Evolutionary conservation across 148 eudicot genomes (phyloP).

Genomic region (Silene conica): DNA sequence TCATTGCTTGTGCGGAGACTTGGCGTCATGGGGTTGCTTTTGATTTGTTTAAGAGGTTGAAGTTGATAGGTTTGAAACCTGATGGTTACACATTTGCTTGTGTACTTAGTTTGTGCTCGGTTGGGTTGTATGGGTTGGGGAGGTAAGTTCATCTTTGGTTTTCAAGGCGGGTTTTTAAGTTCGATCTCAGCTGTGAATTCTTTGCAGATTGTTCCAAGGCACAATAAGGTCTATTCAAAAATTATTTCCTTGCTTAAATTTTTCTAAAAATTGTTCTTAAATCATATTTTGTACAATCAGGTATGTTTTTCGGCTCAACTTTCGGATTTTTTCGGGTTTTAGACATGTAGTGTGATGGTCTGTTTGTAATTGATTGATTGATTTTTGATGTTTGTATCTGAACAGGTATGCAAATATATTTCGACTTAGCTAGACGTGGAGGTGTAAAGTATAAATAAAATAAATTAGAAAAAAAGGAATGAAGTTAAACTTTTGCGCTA

Average conservation of each 20-base stretch:
- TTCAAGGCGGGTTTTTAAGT: constrained; percentile 45
- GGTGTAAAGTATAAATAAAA: no score
- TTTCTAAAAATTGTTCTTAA: no score
- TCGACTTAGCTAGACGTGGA: background rate
- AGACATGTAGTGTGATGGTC: no score
- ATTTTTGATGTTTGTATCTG: no score
- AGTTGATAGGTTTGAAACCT: constrained; percentile 41
- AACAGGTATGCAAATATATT: background rate
- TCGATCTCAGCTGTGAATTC: constrained; percentile 59
- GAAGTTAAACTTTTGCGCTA: background rate
- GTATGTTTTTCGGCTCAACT: no score
- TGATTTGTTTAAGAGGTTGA: constrained; percentile 56
- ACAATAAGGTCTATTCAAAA: no score
- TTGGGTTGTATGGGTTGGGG: constrained; percentile 43
- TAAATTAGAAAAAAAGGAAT: background rate
- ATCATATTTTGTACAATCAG: no score
- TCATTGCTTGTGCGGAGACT: constrained; percentile 51
- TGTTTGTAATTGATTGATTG: no score
- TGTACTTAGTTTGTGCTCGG: constrained; percentile 57
- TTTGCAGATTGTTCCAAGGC: no score
- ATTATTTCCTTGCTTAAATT: no score
- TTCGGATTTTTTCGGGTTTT: no score
- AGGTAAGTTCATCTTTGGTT: constrained; percentile 53
- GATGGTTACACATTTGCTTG: constrained; percentile 71
- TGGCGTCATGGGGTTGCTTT: no score